Evolutionary conservation across 495 filamentous ascomycete genomes (phyloP).

Genomic region (Durotheca rogersii): DNA sequence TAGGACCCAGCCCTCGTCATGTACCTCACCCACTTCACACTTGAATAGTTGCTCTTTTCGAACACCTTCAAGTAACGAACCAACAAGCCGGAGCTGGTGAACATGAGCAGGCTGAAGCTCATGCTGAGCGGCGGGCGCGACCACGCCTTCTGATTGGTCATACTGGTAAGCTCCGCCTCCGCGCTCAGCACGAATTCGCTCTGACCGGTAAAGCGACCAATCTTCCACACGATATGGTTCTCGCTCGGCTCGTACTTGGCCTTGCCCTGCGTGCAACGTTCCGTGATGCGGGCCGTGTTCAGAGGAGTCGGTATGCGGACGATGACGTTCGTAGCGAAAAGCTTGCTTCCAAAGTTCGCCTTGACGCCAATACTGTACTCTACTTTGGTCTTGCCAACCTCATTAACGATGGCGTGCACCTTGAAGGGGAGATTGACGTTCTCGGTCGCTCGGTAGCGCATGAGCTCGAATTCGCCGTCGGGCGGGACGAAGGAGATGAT

Average conservation of each 20-base stretch:
- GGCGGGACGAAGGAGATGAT: slow-evolving; percentile 98
- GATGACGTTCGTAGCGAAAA: slow-evolving; percentile 98
- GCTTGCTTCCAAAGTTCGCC: slow-evolving; percentile 92
- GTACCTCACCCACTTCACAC: slow-evolving; percentile 98
- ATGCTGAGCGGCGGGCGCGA: slow-evolving; percentile 88
- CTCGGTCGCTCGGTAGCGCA: slow-evolving; percentile 99
- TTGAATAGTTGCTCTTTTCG: slow-evolving; percentile 98
- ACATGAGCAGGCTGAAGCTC: slow-evolving; percentile 94
- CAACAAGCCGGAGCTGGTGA: slow-evolving; percentile 87
- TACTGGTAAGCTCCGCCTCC: slow-evolving; percentile 88
- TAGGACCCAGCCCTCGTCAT: slow-evolving; percentile 94
- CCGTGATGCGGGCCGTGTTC: slow-evolving; percentile 93
- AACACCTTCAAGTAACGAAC: slow-evolving; percentile 98
- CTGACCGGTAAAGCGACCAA: slow-evolving; percentile 92
- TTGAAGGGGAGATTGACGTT: slow-evolving; percentile 99
- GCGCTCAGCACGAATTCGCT: slow-evolving; percentile 93
- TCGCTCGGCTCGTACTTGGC: slow-evolving; percentile 98
- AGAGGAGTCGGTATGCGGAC: slow-evolving; percentile 93
- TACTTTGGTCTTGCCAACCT: slow-evolving; percentile 95
- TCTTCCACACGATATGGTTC: slow-evolving; percentile 99
- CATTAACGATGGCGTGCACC: slow-evolving; percentile 97
- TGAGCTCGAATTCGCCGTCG: slow-evolving; percentile 98
- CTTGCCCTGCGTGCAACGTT: slow-evolving; percentile 90
- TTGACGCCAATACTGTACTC: slow-evolving; percentile 98
- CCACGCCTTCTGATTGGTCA: slow-evolving; percentile 99